A percentile compares a stretch with the other conserved stretches of the same genome.
Evolutionary conservation across 257 asterid genomes (phyloP).

Genomic region (Ballota nigra): DNA sequence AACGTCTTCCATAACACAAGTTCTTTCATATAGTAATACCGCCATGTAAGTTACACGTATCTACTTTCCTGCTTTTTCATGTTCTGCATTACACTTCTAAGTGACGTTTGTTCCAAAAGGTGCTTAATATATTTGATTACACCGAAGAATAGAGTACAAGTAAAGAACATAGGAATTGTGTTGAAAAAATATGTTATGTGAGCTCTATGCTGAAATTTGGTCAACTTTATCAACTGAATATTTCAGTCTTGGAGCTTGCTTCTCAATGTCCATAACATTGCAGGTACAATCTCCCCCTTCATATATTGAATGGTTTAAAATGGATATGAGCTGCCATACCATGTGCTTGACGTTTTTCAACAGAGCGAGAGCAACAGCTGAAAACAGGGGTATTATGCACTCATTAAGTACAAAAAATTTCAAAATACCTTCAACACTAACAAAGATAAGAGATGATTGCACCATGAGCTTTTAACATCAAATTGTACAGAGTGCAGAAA

Average conservation of each 20-base stretch:
- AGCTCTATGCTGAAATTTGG: too few species aligned
- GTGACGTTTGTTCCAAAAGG: background rate
- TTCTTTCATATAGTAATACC: background rate
- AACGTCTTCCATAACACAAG: conserved; percentile 11
- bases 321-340: background rate
- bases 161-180: too few species aligned
- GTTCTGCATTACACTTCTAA: background rate
- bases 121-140: too few species aligned
- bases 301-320: background rate
- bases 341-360: background rate
- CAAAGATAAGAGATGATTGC: too few species aligned
- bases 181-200: too few species aligned
- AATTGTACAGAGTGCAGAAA: background rate
- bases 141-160: too few species aligned
- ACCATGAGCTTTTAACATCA: background rate
- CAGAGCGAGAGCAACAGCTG: background rate
- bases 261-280: background rate
- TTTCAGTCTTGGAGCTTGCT: background rate
- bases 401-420: background rate
- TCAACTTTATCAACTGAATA: background rate
- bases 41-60: background rate
- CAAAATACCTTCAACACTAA: background rate
- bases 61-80: background rate
- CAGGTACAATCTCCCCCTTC: background rate
- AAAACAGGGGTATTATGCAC: background rate